phyloP scores from a whole-genome alignment of 495 filamentous ascomycete genomes.

The Saxophila tyrrhenica region DNA sequence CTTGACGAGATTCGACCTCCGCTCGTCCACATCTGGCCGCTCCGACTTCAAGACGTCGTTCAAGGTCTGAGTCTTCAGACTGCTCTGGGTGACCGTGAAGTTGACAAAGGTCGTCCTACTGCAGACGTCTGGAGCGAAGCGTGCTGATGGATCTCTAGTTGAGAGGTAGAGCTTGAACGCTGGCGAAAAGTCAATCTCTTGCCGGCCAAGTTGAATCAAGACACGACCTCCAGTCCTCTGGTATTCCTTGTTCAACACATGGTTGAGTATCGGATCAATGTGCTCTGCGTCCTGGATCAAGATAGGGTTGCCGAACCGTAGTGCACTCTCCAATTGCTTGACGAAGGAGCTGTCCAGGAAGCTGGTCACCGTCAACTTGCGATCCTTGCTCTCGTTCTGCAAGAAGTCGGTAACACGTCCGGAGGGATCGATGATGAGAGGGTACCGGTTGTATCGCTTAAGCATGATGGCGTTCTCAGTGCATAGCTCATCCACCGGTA shows the following conservation, averaged over 20 bases:
- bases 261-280: slow-evolving; percentile 91
- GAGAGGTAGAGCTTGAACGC: slow-evolving; percentile 93
- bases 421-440: slow-evolving; percentile 94
- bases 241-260: slow-evolving; percentile 98
- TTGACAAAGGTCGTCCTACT: slow-evolving; percentile 98
- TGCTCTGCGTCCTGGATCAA: slow-evolving; percentile 98
- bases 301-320: slow-evolving; percentile 96
- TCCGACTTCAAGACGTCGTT: slow-evolving; percentile 96
- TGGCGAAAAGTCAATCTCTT: slow-evolving; percentile 98
- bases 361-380: slow-evolving; percentile 90
- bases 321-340: slow-evolving; percentile 89
- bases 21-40: slow-evolving; percentile 93
- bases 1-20: slow-evolving; percentile 92
- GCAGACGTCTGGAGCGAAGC: slow-evolving; percentile 96
- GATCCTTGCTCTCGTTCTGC: slow-evolving; percentile 84
- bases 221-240: slow-evolving; percentile 99
- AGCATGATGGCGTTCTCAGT: slow-evolving; percentile 97
- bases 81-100: slow-evolving; percentile 98
- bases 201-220: slow-evolving; percentile 92
- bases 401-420: slow-evolving; percentile 89
- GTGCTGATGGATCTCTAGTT: slow-evolving; percentile 88
- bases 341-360: slow-evolving; percentile 97
- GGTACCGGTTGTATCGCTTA: slow-evolving; percentile 95
- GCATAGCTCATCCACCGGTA: slow-evolving; percentile 97
- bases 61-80: slow-evolving; percentile 91